Evolutionary conservation across 148 eudicot genomes (phyloP).

Genomic region (Rhododendron molle): DNA sequence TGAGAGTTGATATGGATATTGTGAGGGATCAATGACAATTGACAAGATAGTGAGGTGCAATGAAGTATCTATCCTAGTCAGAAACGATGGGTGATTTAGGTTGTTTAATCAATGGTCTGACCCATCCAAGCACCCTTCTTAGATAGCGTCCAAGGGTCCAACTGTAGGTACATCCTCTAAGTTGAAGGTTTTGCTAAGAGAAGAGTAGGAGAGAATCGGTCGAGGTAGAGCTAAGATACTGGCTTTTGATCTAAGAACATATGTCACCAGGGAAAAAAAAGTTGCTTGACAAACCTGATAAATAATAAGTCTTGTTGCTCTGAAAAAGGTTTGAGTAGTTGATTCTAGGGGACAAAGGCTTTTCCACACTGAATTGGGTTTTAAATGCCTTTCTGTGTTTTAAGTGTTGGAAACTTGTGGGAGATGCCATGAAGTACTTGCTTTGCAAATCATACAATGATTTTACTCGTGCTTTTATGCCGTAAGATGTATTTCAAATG

Average conservation of each 20-base stretch:
- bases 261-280: neutral
- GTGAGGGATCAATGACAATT: neutral
- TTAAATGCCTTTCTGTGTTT: neutral
- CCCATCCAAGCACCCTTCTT: neutral
- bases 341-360: neutral
- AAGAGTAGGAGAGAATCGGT: neutral
- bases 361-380: neutral
- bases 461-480: neutral
- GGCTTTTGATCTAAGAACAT: neutral
- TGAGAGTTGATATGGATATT: neutral
- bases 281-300: neutral
- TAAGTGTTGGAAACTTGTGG: neutral
- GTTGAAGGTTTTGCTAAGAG: constrained; percentile 3
- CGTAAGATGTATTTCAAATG: neutral
- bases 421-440: neutral
- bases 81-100: neutral
- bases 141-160: too few relatives aligned
- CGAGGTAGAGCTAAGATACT: neutral
- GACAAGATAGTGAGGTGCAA: neutral
- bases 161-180: neutral
- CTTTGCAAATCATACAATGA: neutral
- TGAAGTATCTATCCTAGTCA: neutral
- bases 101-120: neutral
- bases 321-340: neutral
- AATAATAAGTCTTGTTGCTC: neutral